Conservation (phyloP, 805 yeast genomes). For the Sungouiella thailandica region DNA sequence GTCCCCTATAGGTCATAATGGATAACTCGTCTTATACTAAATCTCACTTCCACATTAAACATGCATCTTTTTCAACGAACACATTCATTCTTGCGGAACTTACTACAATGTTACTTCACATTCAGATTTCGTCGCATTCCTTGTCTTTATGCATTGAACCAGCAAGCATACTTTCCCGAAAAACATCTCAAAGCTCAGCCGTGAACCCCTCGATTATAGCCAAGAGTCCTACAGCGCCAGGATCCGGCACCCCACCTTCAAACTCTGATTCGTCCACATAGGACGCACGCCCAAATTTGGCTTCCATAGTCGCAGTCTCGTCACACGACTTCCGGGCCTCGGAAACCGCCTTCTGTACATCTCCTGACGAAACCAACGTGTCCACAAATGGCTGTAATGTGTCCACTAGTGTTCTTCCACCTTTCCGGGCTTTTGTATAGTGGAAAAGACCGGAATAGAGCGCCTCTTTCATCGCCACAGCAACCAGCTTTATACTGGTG, state of each 20-base stretch:
- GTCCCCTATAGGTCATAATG: too few species aligned
- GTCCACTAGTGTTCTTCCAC: slow-evolving; percentile 86
- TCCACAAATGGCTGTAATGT: slow-evolving; percentile 84
- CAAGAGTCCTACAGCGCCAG: slow-evolving; percentile 88
- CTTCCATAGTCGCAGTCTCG: slow-evolving; percentile 65
- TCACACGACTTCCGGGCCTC: slow-evolving; percentile 78
- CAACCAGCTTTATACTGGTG: slow-evolving; percentile 27
- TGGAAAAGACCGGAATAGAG: slow-evolving; percentile 64
- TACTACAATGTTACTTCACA: neutral
- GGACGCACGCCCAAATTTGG: slow-evolving; percentile 91
- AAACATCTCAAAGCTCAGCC: slow-evolving; percentile 2
- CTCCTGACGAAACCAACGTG: slow-evolving; percentile 45
- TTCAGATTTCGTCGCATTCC: slow-evolving; percentile 2
- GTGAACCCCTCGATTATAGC: slow-evolving; percentile 47
- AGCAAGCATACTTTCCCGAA: slow-evolving; percentile 1
- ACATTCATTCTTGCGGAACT: neutral
- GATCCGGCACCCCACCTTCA: slow-evolving; percentile 76
- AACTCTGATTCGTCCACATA: slow-evolving; percentile 68
- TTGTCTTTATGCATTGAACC: slow-evolving; percentile 1
- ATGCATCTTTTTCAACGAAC: too few species aligned
- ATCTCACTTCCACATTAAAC: too few species aligned
- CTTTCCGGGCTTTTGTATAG: slow-evolving; percentile 84
- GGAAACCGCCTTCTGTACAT: slow-evolving; percentile 53
- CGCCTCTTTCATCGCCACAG: slow-evolving; percentile 53
- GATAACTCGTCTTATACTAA: too few species aligned